Evolutionary conservation across 495 filamentous ascomycete species (phyloP), one percentile per base, ranked within the genome.

Genomic region (Amniculicola lignicola): DNA sequence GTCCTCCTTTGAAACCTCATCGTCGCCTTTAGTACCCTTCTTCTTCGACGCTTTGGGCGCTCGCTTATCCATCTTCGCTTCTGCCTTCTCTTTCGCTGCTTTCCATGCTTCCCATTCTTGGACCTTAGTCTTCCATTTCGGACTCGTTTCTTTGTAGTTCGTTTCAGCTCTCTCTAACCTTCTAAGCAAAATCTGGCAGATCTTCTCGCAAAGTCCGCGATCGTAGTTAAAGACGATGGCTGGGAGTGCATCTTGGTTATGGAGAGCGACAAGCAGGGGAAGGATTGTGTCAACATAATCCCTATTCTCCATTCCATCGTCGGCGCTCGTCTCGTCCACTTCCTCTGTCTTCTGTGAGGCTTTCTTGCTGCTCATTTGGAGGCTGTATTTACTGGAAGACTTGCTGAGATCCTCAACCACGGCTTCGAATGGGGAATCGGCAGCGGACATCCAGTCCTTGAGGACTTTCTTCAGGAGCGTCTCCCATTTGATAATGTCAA

Each of bases 221-320:
- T 89, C 84, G 63, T 85, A 90, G 51, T 87, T 88, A 74, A 92
- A 90, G 4, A 90, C 57, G 14, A 92, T 78, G 0, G 84, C 86
- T 0, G 88, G 88, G 4, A 92, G 74, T 2, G 84, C 86, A 49
- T 79, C 75, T 51, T 79, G 75, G 2, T 74, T 68, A 44, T 89
- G 79, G 0, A 92, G 76, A 12, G 81, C 75, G 22, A 67, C 72
- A 0, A 89, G 72, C 27, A 90, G 64, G 0, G 83, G 79, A 18
- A 89, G 71, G 2, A 79, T 80, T 4, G 75, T 79, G 4, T 70
- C 57, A 10, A 83, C 54, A 39, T 70, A 33, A 15, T 69, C 59
- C 22, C 64, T 21, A 14, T 23, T n/a, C 23, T 54, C 39, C 11
- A n/a, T 10, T 6, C 44, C 37, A 19, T 14, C 25, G 35, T 49